Evolutionary conservation across 2,329 filamentous ascomycete species (phyloP).

Genomic region (Pseudogymnoascus sp.): DNA sequence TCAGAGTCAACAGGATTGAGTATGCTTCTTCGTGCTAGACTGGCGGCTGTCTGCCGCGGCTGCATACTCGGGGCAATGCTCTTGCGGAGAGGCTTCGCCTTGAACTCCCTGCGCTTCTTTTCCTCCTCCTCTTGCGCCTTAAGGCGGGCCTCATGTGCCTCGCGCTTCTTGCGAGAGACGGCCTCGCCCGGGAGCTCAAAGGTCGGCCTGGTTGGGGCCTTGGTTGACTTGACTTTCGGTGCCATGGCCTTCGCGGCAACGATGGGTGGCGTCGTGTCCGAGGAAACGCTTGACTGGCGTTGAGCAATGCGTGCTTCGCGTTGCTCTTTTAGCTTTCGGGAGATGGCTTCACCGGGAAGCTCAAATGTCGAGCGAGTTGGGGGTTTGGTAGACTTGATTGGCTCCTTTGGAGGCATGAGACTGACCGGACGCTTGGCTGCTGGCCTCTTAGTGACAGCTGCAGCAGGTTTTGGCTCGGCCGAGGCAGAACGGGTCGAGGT

Average conservation of each 20-base stretch:
- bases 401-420: slow-evolving; percentile 33
- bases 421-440: slow-evolving; percentile 33
- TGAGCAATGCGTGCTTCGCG: slow-evolving; percentile 45
- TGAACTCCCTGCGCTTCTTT: slow-evolving; percentile 53
- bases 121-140: slow-evolving; percentile 52
- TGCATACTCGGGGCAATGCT: slow-evolving; percentile 30
- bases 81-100: slow-evolving; percentile 47
- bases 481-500: not conserved
- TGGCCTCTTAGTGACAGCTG: slow-evolving; percentile 12
- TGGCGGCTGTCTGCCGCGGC: slow-evolving; percentile 50
- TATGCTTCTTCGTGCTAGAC: slow-evolving; percentile 43
- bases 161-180: slow-evolving; percentile 39
- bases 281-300: slow-evolving; percentile 23
- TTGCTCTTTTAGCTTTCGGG: slow-evolving; percentile 49
- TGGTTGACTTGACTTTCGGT: slow-evolving; percentile 41
- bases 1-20: slow-evolving; percentile 11
- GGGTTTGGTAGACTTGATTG: slow-evolving; percentile 45
- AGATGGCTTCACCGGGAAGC: slow-evolving; percentile 53
- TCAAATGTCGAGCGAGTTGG: slow-evolving; percentile 50
- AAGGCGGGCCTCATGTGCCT: slow-evolving; percentile 47
- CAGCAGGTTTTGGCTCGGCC: slow-evolving; percentile 1
- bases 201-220: slow-evolving; percentile 42
- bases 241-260: slow-evolving; percentile 32
- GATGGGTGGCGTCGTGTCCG: slow-evolving; percentile 30
- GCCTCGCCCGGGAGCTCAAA: slow-evolving; percentile 59